Evolutionary conservation across 192 early-diverging fungal genomes (phyloP), one percentile per base, ranked within the genome.

Genomic region (Coemansia javaensis): DNA sequence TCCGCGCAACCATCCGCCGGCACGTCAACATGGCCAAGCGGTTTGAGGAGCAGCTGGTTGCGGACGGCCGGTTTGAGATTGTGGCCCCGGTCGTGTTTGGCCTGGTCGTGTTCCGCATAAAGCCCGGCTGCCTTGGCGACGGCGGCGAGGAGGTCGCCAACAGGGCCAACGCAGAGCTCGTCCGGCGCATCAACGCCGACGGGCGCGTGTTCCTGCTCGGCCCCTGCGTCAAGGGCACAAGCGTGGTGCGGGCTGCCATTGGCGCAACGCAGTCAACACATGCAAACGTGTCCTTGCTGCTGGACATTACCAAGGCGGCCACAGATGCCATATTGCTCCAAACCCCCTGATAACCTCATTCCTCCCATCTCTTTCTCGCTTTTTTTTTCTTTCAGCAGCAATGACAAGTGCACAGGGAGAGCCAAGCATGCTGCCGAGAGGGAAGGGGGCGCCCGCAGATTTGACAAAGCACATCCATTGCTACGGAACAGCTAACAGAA

Each of bases 1-100:
- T 84, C 13, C 72, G 75, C 11, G 53, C 55, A 10, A 58, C 79
- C 40, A 81, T 81, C 23, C 77, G 69, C 34, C 24, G 48, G 17
- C 50, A 65, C 43, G 63, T 79, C 21, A 27, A 32, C 12, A 59
- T 70, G 10, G 58, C 75, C 12, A 55, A 66, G 28, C 60, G 50
- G 57, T 36, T 81, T 20, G 59, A 66, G 21, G 28, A 49, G 21
- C 50, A 65, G 41, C 42, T 81, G 8, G 8, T 56, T 2, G 49
- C 23, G 1, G 70, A 79, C 34, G 59, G 63, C 8, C 64, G 70
- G 12, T 79, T 79, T 40, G 69, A 76, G 32, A 58, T 81, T 7
- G 28, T 77, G 23, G 49, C 53, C 1, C 70, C 65, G 0, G 46
- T 58, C 4, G 49, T 59, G 6, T 79, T 81, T 66, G 59, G 58